Evolutionary conservation across 106 monocot species (phyloP), one percentile per base, ranked within the genome.

Genomic region (Dioscorea dumetorum): DNA sequence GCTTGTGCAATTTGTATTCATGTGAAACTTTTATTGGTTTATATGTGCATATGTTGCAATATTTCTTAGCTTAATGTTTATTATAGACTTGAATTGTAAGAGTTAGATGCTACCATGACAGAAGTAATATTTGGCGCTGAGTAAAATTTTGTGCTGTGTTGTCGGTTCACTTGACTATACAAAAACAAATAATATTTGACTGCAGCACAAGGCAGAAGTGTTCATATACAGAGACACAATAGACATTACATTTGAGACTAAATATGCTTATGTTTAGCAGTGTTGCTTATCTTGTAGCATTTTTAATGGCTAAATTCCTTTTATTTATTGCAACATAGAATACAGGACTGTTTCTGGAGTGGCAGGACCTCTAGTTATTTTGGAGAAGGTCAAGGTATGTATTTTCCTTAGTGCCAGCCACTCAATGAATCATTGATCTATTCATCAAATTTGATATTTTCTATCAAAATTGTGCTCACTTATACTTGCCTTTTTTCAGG

Each of bases 301-400:
- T 41, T 41, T 41, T 41, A 41, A 41, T 41, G 41, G 41, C 41
- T 41, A 10, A 19, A 8, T 54, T 4, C 7, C 13, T 8, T 54
- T 54, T 54, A 18, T 54, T 16, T 54, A 54, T 54, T 60, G 20
- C 61, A 24, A 11, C 67, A 22, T 19, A 99, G 97, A 99, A 62
- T 99, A 99, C 75, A 82, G 97, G 75, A 99, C 97, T 28, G 84
- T 99, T 18, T 92, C 91, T 76, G 95, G 95, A 50, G 95, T 97
- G 50, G 95, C 97, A 48, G 97, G 97, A 62, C 97, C 97, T 63
- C 84, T 99, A 12, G 97, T 99, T 49, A 99, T 99, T 64, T 75
- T 99, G 80, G 97, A 99, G 23, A 99, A 99, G 85, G 97, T 99
- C 33, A 99, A 99, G 92, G 97, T 99, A 77, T 50, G 60, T 41